These are phyloP conservation scores for Globisporangium takayamanum DNA, from an alignment of 352 stramenopile genomes.

Conservation along the genomic window DNA sequence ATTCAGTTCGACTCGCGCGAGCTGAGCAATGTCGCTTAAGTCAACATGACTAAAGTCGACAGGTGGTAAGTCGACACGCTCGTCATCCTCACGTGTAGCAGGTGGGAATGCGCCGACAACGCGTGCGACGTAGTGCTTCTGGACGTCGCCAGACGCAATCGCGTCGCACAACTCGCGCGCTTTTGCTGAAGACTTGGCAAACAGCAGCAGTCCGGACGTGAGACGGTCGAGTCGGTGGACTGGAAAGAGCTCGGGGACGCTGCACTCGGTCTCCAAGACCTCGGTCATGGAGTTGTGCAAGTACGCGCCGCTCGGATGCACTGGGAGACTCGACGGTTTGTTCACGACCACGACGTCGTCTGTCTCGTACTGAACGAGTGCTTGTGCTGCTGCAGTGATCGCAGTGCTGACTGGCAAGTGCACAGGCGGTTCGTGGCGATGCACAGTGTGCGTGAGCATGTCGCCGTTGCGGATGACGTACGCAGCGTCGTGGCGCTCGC, in stretches of 20 bases:
- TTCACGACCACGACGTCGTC: conserved; percentile 51
- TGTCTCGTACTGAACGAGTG: conserved; percentile 39
- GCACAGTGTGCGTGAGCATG: conserved; percentile 85
- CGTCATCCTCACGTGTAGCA: background rate
- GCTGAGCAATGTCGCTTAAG: background rate
- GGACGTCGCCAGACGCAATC: conserved; percentile 27
- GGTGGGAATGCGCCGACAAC: conserved; percentile 37
- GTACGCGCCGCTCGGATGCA: conserved; percentile 90
- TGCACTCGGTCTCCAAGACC: conserved; percentile 30
- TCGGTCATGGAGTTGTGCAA: conserved; percentile 85
- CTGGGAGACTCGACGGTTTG: conserved; percentile 87
- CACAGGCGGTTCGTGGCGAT: conserved; percentile 92
- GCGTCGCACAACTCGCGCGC: conserved; percentile 35
- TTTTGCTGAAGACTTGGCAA: conserved; percentile 40
- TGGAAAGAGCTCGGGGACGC: conserved; percentile 42
- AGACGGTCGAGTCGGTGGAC: conserved; percentile 93
- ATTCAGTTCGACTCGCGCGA: conserved; percentile 4
- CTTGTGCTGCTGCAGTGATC: background rate
- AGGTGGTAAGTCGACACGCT: background rate
- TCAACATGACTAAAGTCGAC: background rate
- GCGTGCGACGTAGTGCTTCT: conserved; percentile 52
- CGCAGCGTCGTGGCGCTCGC: conserved; percentile 30
- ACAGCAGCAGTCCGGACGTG: conserved; percentile 73
- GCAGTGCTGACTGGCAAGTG: conserved; percentile 16
- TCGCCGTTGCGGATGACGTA: conserved; percentile 81